Base-by-base conservation (phyloP, 164 flowering plant genomes). In the Brasenia schreberi region DNA sequence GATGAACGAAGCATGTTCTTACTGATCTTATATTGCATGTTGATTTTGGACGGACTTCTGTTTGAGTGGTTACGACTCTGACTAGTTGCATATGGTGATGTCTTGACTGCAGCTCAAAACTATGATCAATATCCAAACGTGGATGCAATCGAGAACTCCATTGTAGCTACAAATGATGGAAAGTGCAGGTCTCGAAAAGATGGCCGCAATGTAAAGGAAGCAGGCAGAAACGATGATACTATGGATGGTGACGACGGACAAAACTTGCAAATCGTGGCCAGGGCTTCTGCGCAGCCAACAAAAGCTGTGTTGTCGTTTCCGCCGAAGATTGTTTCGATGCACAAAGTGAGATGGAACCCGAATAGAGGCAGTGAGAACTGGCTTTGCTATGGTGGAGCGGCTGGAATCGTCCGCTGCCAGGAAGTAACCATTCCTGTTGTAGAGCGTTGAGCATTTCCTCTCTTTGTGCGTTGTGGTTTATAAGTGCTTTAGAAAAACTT, bases 301-400 rank as follows among this genome's bases (percentile, higher is more conserved):
- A 49, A 9, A 9, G 56, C 56, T 14, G n/a, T 72, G 2, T 89
- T 83, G 69, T 71, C 59, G 6, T 67, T 89, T 11, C 96, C 96
- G 69, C 77, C 92, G 0, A 92, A 87, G 74, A 69, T 70, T 23
- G 84, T 90, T 6, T 89, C 98, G 17, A 78, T 92, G 83, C 92
- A 92, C 68, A 80, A 81, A 71, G 92, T 95, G 75, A 85, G 97
- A 80, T 95, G 99, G 99, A 95, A 95, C 76, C 78, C 79, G 84
- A 95, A 95, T 80, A 81, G 81, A 70, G 98, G 97, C 5, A 86
- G 99, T 72, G 97, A 83, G 77, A 83, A 82, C 74, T 92, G 97
- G 98, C 64, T 95, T 62, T 88, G 94, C 80, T 92, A 71, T 62
- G 99, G 98, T 56, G 98, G 99, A 62, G 99, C 97, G 16, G 82